Percentiles rank a stretch among this genome's conserved stretches.
Conservation (phyloP, 441 rosid genomes). For the Adansonia madagascariensis region DNA sequence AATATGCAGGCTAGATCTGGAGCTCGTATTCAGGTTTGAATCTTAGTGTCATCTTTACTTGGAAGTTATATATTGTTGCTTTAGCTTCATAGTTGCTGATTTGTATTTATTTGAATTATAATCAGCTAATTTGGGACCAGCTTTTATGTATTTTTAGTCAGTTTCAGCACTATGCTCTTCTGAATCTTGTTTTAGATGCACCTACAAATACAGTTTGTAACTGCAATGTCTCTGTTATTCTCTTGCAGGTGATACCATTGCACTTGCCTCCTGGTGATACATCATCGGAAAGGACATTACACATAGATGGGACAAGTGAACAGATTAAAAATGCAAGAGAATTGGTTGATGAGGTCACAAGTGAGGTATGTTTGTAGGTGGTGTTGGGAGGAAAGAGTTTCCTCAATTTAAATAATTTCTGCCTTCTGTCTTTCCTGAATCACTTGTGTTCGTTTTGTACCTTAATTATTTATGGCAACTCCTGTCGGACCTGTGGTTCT, state of each 20-base stretch:
- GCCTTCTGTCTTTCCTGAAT: not conserved
- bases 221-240: not conserved
- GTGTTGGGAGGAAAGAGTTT: constrained; percentile 24
- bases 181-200: not conserved
- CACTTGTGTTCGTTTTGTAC: not conserved
- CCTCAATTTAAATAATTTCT: not conserved
- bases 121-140: not conserved
- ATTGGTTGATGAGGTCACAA: constrained; percentile 86
- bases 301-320: constrained; percentile 86
- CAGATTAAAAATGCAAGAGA: constrained; percentile 91
- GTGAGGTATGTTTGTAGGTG: constrained; percentile 80
- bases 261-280: constrained; percentile 94
- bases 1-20: constrained; percentile 89
- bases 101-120: not conserved
- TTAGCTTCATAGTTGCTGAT: not conserved
- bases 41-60: not conserved
- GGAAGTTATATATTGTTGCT: not conserved
- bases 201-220: constrained; percentile 4
- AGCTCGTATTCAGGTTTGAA: constrained; percentile 88
- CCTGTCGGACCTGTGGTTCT: not conserved
- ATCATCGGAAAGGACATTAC: constrained; percentile 71
- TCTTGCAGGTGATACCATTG: constrained; percentile 82
- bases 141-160: too few relatives aligned
- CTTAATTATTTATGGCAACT: not conserved
- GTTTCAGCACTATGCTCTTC: too few relatives aligned